Evolutionary conservation across 495 filamentous ascomycete genomes (phyloP), one percentile per base, ranked within the genome.

Genomic region (Beverwykella pulmonaria): DNA sequence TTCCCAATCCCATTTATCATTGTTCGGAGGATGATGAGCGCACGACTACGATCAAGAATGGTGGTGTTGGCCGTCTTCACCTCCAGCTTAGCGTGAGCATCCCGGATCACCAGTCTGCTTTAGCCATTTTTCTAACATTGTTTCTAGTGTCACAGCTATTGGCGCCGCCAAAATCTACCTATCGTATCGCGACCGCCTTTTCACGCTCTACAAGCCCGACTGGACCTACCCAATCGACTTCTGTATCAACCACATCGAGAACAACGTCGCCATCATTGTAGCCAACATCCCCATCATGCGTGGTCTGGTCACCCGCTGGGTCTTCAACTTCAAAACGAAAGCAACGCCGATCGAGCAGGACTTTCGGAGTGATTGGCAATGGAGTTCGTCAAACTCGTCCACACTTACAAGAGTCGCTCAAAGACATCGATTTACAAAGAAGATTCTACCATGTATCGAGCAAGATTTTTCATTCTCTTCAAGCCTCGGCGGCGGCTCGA

Each of bases 151-250:
- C 23, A 68, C 68, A 34, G 64, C 27, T 39, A 67, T 71, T 22
- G 64, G 68, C 22, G 68, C 63, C 17, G 68, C 63, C 17, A 71
- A 71, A 44, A 68, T 71, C 20, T 71, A 71, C 49, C 59, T 71
- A 8, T 56, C 58, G 2, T 71, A 71, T 48, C 68, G 68, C 34
- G 68, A 71, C 55, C 63, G 68, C 12, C 63, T 71, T 12, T 71
- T 44, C 60, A 34, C 4, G 12, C 30, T 54, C 15, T 71, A 62
- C 59, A 53, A 68, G 39, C 41, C 63, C 10, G 68, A 71, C 30
- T 71, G 68, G 68, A 71, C 68, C 29, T 71, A 71, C 49, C 64
- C 68, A 12, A 71, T 71, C 64, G 68, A 71, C 30, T 71, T 67
- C 54, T 71, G 68, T 23, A 64, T 71, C 68, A 71, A 62, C 34